A percentile compares a stretch with the other conserved stretches of the same genome.
These are phyloP conservation scores for Myxozyma mucilagina DNA, from an alignment of 805 yeast genomes.

Conservation along the genomic window DNA sequence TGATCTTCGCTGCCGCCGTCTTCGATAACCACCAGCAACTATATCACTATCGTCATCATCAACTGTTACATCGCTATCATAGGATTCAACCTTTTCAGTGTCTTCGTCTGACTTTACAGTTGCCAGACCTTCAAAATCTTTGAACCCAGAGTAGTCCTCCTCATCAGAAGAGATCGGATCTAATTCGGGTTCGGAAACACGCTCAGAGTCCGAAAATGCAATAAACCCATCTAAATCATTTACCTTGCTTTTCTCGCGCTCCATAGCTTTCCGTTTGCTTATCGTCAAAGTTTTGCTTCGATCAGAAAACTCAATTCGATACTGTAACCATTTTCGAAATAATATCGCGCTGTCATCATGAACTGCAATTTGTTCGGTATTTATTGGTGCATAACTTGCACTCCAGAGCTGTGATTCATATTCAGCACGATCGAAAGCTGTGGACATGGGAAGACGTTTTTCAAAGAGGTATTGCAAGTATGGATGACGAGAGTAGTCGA, in stretches of 20 bases:
- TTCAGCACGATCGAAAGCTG: slow-evolving; percentile 36
- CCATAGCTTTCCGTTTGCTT: not conserved
- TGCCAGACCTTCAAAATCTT: not conserved
- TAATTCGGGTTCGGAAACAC: slow-evolving; percentile 33
- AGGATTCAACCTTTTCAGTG: not conserved
- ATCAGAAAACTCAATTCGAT: slow-evolving; percentile 36
- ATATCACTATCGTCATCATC: slow-evolving; percentile 10
- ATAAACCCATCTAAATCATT: slow-evolving; percentile 33
- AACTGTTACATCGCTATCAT: not conserved
- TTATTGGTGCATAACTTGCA: slow-evolving; percentile 34
- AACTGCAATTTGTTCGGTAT: slow-evolving; percentile 49
- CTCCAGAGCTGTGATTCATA: slow-evolving; percentile 37
- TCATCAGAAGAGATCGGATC: slow-evolving; percentile 29
- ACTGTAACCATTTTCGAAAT: slow-evolving; percentile 65
- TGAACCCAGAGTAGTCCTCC: slow-evolving; percentile 15
- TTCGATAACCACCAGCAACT: not conserved
- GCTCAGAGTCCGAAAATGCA: slow-evolving; percentile 40
- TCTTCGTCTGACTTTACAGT: not conserved
- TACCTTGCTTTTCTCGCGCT: not conserved
- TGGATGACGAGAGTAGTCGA: slow-evolving; percentile 12
- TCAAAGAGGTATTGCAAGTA: slow-evolving; percentile 16
- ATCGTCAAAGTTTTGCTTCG: slow-evolving; percentile 3
- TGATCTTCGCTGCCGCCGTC: slow-evolving; percentile 7
- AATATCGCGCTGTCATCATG: slow-evolving; percentile 38
- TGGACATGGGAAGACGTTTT: not conserved